phyloP scores from a whole-genome alignment of 2,329 filamentous ascomycete species.

The Dryadomyces quercivorus region DNA sequence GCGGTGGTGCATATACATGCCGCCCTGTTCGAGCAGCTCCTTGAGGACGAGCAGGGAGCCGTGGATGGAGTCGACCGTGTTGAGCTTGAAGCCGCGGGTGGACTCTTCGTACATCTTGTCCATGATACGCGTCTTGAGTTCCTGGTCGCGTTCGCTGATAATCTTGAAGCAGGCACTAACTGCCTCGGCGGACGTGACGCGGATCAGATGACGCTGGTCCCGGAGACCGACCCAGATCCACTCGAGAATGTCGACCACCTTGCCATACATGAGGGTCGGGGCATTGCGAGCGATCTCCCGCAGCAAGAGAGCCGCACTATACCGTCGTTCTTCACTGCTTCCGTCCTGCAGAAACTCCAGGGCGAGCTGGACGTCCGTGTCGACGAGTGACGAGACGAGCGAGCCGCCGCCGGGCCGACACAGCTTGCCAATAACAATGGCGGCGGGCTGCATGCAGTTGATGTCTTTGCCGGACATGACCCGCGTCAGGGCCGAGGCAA shows the following conservation, averaged over 20 bases:
- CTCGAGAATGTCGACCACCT: slow-evolving; percentile 89
- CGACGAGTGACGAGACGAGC: slow-evolving; percentile 87
- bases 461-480: slow-evolving; percentile 87
- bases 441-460: slow-evolving; percentile 79
- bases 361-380: slow-evolving; percentile 91
- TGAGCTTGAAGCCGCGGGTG: slow-evolving; percentile 63
- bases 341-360: slow-evolving; percentile 96
- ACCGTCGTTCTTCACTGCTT: slow-evolving; percentile 81
- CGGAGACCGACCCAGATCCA: slow-evolving; percentile 91
- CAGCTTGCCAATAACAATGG: slow-evolving; percentile 77
- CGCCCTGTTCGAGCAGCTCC: slow-evolving; percentile 84
- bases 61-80: slow-evolving; percentile 78
- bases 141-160: slow-evolving; percentile 81
- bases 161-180: slow-evolving; percentile 95
- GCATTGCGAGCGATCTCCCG: slow-evolving; percentile 86
- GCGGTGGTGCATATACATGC: slow-evolving; percentile 97
- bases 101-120: slow-evolving; percentile 82
- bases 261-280: slow-evolving; percentile 89
- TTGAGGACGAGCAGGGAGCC: slow-evolving; percentile 89
- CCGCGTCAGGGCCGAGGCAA: slow-evolving; percentile 78
- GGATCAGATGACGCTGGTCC: slow-evolving; percentile 81
- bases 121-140: slow-evolving; percentile 81
- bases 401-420: slow-evolving; percentile 89
- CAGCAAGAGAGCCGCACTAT: slow-evolving; percentile 83
- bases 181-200: slow-evolving; percentile 82